These are phyloP conservation scores for Alternaria infectoria DNA, from an alignment of 2,329 filamentous ascomycete genomes.

Conservation along the genomic window DNA sequence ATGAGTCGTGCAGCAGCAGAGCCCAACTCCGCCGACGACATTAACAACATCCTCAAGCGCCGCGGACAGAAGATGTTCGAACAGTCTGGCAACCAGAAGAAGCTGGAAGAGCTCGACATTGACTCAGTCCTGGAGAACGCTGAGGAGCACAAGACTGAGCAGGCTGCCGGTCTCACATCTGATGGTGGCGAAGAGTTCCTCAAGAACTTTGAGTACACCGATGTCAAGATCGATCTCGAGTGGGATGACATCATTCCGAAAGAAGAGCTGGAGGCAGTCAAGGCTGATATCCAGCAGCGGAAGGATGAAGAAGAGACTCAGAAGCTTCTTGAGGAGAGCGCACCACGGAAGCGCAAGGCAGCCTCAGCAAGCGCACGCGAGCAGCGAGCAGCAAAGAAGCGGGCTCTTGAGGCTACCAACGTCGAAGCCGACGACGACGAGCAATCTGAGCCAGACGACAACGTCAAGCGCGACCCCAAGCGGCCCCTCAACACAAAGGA, in stretches of 20 bases:
- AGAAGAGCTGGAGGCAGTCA: conserved; percentile 87
- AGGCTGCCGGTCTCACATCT: conserved; percentile 91
- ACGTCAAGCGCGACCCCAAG: conserved; percentile 74
- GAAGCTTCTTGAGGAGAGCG: conserved; percentile 82
- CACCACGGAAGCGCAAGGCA: conserved; percentile 74
- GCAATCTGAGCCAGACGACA: conserved; percentile 49
- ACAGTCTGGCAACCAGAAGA: conserved; percentile 94
- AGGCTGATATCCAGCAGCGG: conserved; percentile 84
- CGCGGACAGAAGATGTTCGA: conserved; percentile 99
- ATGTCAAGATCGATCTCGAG: conserved; percentile 94
- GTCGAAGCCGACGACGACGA: conserved; percentile 66
- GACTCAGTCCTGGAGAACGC: conserved; percentile 96
- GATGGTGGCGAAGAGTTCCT: conserved; percentile 98
- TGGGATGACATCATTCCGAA: conserved; percentile 99
- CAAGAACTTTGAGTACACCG: conserved; percentile 86
- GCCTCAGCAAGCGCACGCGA: conserved; percentile 67
- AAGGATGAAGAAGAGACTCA: conserved; percentile 83
- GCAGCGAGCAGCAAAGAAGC: conserved; percentile 73
- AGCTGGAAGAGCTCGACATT: conserved; percentile 95
- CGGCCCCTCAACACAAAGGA: conserved; percentile 93
- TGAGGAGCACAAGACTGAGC: conserved; percentile 94
- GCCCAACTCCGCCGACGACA: conserved; percentile 90
- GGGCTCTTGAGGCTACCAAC: conserved; percentile 70
- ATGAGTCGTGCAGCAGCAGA: conserved; percentile 74
- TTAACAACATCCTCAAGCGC: conserved; percentile 94